These are phyloP conservation scores for Yamadazyma sp. DNA, from an alignment of 805 yeast species.

Conservation along the genomic window DNA sequence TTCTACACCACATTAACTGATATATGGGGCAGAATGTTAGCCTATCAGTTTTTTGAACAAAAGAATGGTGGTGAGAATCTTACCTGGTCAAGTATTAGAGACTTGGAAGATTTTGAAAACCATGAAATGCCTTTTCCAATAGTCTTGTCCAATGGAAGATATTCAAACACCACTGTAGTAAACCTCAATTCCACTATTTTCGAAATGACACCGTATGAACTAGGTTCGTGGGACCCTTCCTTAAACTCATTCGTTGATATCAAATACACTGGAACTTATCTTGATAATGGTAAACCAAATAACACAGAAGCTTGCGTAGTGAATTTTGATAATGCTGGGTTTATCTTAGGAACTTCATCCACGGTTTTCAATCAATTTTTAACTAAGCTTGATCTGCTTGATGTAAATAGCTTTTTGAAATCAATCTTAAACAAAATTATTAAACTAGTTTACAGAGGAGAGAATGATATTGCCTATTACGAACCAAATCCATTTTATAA, in stretches of 20 bases:
- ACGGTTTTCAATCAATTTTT: slow-evolving; percentile 35
- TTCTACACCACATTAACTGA: slow-evolving; percentile 35
- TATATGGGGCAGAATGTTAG: slow-evolving; percentile 38
- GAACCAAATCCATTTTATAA: slow-evolving; percentile 39
- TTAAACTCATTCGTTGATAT: slow-evolving; percentile 27
- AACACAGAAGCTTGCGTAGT: slow-evolving; percentile 20
- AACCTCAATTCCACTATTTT: slow-evolving; percentile 63
- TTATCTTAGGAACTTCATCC: slow-evolving; percentile 39
- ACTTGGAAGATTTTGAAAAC: slow-evolving; percentile 42
- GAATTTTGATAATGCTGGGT: slow-evolving; percentile 38
- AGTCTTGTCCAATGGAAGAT: slow-evolving; percentile 52
- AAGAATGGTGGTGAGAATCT: slow-evolving; percentile 25
- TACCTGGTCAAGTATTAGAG: slow-evolving; percentile 14
- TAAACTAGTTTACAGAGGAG: slow-evolving; percentile 14
- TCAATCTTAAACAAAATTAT: slow-evolving; percentile 23
- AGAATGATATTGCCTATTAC: slow-evolving; percentile 38
- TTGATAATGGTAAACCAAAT: slow-evolving; percentile 20
- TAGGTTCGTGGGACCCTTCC: slow-evolving; percentile 44
- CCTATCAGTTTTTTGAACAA: slow-evolving; percentile 26
- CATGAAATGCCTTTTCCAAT: slow-evolving; percentile 40
- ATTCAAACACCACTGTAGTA: slow-evolving; percentile 56
- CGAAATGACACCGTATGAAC: slow-evolving; percentile 37
- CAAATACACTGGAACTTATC: slow-evolving; percentile 27
- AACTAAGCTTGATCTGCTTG: slow-evolving; percentile 12
- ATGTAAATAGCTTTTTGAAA: slow-evolving; percentile 21